A percentile compares a stretch with the other conserved stretches of the same genome.
These are phyloP conservation scores for Solanum hybrid DNA, from an alignment of 305 asterid genomes.

Conservation along the genomic window DNA sequence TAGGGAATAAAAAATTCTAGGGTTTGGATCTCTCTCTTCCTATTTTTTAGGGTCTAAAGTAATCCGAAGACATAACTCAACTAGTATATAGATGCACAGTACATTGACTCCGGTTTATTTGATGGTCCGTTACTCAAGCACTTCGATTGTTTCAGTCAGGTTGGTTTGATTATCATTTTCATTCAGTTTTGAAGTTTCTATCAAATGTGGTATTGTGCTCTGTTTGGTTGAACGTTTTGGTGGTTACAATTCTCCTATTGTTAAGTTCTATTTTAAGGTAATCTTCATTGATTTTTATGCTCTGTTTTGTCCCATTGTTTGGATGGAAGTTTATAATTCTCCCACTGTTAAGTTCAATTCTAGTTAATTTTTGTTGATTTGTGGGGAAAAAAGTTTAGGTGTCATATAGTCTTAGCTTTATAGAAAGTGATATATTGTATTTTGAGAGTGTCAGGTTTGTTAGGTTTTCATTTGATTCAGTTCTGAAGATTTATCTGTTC, in stretches of 20 bases:
- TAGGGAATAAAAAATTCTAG: not conserved
- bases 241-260: too few relatives aligned
- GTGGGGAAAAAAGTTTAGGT: too few relatives aligned
- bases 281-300: too few relatives aligned
- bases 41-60: not conserved
- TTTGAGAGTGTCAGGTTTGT: not conserved
- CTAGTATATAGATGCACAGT: too few relatives aligned
- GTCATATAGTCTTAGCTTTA: too few relatives aligned
- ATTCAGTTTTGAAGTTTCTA: not conserved
- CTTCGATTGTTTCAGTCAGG: not conserved
- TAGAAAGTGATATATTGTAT: not conserved
- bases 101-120: not conserved
- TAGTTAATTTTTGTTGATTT: too few relatives aligned
- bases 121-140: not conserved
- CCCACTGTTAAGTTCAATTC: not conserved
- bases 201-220: not conserved
- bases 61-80: not conserved
- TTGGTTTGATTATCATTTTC: not conserved
- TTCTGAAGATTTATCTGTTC: not conserved
- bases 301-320: too few relatives aligned
- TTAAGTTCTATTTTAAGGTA: too few relatives aligned
- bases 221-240: not conserved
- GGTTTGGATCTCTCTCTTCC: not conserved
- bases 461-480: not conserved
- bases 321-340: not conserved